Base-by-base conservation (phyloP, 768 basidiomycete species). In the Phanerochaete sordida region DNA sequence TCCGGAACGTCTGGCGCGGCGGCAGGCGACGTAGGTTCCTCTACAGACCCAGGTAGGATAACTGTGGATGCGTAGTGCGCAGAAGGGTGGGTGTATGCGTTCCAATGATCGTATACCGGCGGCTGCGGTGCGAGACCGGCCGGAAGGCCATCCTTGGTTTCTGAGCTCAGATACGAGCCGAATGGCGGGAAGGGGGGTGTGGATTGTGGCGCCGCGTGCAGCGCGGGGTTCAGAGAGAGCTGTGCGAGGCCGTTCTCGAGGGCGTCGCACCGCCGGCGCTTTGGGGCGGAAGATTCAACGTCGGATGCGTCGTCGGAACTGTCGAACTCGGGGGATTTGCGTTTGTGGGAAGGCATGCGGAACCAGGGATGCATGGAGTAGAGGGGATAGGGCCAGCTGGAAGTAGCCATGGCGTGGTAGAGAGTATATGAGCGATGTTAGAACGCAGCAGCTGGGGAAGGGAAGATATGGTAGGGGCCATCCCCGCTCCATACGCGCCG, bases 231-330 rank as follows among this genome's bases (percentile, higher is more conserved):
- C 19, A 79, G 70, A 0, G 72, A 68, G 66, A 89, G 77, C 64
- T 82, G 77, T 21, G 85, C 84, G 49, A 89, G 72, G 1, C 83
- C 84, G 53, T 74, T 74, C 71, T 89, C 87, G 3, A 88, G 74
- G 21, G 74, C 73, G 63, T 69, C 76, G 66, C 73, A 80, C 65
- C 79, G 76, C 55, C 75, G 77, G 8, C 84, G 80, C 70, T 87
- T 69, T 56, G 44, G 61, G 52, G 12, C 23, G 61, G 8, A 28
- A 33, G 45, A 45, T n/a, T 39, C 60, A 39, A 37, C 50, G 64
- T 48, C 46, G 39, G 62, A 56, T 21, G 51, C 60, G 57, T 63
- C 60, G 15, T 56, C 57, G 9, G 56, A 47, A 31, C 56, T 62
- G 44, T 68, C 66, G 23, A 58, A 60, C 44, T 67, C 64, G 9